A percentile compares a stretch with the other conserved stretches of the same genome.
Evolutionary conservation across 768 basidiomycete genomes (phyloP).

Genomic region (Boletus sp.): DNA sequence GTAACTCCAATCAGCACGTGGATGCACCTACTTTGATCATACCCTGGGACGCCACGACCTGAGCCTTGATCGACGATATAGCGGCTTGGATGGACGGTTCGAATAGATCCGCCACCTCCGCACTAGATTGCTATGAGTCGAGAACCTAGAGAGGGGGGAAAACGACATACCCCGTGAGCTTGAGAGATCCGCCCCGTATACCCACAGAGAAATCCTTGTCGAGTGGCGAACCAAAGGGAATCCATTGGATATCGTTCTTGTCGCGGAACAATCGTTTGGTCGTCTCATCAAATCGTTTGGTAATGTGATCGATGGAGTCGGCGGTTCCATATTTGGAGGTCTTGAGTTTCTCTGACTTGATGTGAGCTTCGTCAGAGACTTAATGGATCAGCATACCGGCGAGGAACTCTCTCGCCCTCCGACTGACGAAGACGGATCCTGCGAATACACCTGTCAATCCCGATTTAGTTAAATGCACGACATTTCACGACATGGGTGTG

Average conservation of each 20-base stretch:
- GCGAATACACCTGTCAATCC: constrained; percentile 65
- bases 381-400: constrained; percentile 45
- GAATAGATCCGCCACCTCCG: constrained; percentile 67
- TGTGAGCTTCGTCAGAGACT: constrained; percentile 4
- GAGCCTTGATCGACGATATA: constrained; percentile 62
- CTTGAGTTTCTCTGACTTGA: constrained; percentile 61
- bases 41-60: constrained; percentile 67
- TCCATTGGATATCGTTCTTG: constrained; percentile 63
- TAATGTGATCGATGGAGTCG: constrained; percentile 76
- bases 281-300: constrained; percentile 77
- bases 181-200: constrained; percentile 70
- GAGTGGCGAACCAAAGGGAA: constrained; percentile 74
- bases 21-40: constrained; percentile 53
- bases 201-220: constrained; percentile 72
- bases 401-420: constrained; percentile 68
- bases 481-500: constrained; percentile 3
- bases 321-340: constrained; percentile 69
- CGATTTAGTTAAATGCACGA: constrained; percentile 1
- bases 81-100: constrained; percentile 80
- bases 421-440: constrained; percentile 79
- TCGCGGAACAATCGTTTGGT: constrained; percentile 79
- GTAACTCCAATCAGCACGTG: not conserved
- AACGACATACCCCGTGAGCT: constrained; percentile 60
- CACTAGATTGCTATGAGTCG: constrained; percentile 21
- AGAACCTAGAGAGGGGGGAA: constrained; percentile 5